Conservation (phyloP, 345 rosid species). For the Citrus medica region DNA sequence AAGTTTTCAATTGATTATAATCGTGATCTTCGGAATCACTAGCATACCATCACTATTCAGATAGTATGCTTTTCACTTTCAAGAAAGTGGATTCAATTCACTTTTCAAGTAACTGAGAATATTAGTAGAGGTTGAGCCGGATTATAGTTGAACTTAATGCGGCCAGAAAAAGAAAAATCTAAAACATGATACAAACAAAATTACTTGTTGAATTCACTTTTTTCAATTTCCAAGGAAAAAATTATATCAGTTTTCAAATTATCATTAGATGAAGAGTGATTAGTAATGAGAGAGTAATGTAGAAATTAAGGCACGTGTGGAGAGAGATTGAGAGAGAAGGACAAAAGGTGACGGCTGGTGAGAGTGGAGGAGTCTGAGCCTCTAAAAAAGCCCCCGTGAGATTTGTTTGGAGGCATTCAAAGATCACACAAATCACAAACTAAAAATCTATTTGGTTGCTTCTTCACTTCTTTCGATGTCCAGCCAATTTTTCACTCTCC, state of each 20-base stretch:
- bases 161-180: too few species aligned
- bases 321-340: constrained; percentile 27
- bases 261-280: neutral
- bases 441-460: constrained; percentile 32
- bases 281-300: neutral
- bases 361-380: neutral
- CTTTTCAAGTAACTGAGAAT: neutral
- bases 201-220: too few species aligned
- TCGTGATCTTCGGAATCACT: too few species aligned
- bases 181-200: too few species aligned
- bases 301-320: constrained; percentile 32
- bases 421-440: constrained; percentile 20
- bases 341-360: constrained; percentile 34
- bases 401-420: constrained; percentile 51
- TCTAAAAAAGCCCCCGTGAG: constrained; percentile 43
- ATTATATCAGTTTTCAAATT: neutral
- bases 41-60: too few species aligned
- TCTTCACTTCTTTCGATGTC: constrained; percentile 49
- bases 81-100: neutral
- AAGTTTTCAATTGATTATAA: too few species aligned
- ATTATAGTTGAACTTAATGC: too few species aligned
- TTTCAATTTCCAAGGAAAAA: neutral
- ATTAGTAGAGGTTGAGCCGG: neutral
- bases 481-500: constrained; percentile 5
- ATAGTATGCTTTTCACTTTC: neutral